A percentile compares a stretch with the other conserved stretches of the same genome.
phyloP scores from a whole-genome alignment of 129 eudicot species.

The Pseudognaphalium luteoalbum region DNA sequence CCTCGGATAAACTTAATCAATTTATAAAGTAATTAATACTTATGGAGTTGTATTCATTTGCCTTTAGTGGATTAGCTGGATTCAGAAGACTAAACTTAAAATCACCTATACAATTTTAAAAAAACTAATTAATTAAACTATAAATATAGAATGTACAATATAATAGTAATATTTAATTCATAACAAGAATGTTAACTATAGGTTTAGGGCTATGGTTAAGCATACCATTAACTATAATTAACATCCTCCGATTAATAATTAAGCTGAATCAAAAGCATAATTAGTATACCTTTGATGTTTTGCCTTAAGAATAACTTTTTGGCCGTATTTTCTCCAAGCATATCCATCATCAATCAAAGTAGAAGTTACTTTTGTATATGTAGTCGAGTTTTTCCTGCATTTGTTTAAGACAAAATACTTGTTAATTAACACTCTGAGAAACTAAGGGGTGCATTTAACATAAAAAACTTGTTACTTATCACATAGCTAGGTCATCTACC shows the following conservation, averaged over 20 bases:
- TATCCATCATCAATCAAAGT: constrained; percentile 52
- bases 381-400: constrained; percentile 44
- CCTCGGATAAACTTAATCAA: neutral
- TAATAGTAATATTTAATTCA: too few relatives aligned
- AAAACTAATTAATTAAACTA: too few relatives aligned
- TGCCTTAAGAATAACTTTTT: constrained; percentile 53
- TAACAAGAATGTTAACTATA: too few relatives aligned
- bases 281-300: constrained; percentile 61
- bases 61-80: neutral
- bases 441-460: neutral
- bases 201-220: too few relatives aligned
- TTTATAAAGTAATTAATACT: neutral
- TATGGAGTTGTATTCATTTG: neutral
- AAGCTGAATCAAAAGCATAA: neutral
- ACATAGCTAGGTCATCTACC: neutral
- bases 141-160: too few relatives aligned
- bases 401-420: neutral
- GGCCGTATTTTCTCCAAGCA: constrained; percentile 92
- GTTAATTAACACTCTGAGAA: neutral
- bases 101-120: too few relatives aligned
- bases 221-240: too few relatives aligned
- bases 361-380: constrained; percentile 32
- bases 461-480: neutral
- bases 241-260: too few relatives aligned
- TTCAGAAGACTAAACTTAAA: neutral